Conservation (phyloP, 176 grass and related monocot genomes). For the Puya raimondii region DNA sequence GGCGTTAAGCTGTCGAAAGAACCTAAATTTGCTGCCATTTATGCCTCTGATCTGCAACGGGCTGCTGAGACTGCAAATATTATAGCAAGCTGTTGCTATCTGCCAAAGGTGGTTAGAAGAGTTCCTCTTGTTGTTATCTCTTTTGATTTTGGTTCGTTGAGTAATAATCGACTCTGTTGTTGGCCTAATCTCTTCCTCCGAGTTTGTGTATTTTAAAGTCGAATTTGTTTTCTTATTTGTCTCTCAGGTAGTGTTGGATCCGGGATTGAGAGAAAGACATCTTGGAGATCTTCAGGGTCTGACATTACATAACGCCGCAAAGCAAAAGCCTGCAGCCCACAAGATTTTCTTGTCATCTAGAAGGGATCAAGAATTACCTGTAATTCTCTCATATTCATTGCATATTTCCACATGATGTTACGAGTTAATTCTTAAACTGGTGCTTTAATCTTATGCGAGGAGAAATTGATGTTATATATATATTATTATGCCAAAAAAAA, state of each 20-base stretch:
- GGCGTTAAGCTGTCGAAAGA: constrained; percentile 60
- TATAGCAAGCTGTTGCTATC: constrained; percentile 52
- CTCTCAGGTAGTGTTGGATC: constrained; percentile 50
- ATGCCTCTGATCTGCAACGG: constrained; percentile 88
- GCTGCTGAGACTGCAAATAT: constrained; percentile 63
- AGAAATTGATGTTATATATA: constrained; percentile 3
- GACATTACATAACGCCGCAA: constrained; percentile 49
- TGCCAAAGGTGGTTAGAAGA: constrained; percentile 50
- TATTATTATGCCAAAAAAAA: background rate
- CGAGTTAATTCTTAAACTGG: background rate
- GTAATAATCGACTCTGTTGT: background rate
- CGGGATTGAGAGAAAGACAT: constrained; percentile 60
- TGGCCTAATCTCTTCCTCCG: background rate
- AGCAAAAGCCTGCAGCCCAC: constrained; percentile 54
- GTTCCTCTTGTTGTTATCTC: background rate
- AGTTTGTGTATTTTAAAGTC: background rate
- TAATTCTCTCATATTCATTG: constrained; percentile 21
- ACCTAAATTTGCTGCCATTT: constrained; percentile 53
- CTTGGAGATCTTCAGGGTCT: constrained; percentile 81
- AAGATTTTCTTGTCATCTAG: constrained; percentile 51
- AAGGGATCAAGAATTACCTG: constrained; percentile 70
- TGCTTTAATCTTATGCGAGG: background rate
- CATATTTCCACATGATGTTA: background rate
- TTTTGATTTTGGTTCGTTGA: background rate
- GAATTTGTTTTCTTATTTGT: background rate